Evolutionary conservation across 1,139 yeast species (phyloP).

Genomic region (Candida sanyaensis): DNA sequence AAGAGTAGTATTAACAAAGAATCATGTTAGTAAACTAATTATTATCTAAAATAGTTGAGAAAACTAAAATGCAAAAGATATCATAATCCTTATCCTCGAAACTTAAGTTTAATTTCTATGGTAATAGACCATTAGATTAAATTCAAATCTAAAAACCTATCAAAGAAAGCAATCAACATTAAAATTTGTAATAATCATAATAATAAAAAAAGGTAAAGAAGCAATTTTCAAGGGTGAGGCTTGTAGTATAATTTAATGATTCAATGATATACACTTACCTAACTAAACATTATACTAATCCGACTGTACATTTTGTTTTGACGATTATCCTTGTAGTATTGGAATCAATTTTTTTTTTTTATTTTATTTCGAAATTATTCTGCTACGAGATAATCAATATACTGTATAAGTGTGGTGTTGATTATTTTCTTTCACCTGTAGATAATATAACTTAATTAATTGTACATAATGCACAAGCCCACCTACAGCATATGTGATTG

Average conservation of each 20-base stretch:
- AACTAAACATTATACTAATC: no score
- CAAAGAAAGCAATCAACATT: not conserved
- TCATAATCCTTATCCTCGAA: constrained; percentile 1
- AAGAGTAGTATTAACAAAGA: not conserved
- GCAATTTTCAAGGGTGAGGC: no score
- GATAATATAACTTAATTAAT: not conserved
- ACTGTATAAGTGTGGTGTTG: no score
- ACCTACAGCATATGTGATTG: no score
- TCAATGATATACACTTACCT: no score
- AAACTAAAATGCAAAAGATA: not conserved
- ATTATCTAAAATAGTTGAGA: not conserved
- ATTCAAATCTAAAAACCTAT: not conserved
- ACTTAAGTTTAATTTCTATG: not conserved
- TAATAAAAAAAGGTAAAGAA: not conserved
- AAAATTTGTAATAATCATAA: constrained; percentile 2
- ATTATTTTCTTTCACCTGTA: not conserved
- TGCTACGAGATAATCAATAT: no score
- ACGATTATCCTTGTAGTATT: no score
- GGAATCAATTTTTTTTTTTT: no score
- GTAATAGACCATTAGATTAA: not conserved
- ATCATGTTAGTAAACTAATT: not conserved
- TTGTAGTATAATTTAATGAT: no score
- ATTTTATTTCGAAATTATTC: no score
- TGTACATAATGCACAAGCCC: not conserved
- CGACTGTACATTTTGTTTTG: no score